Conservation (phyloP, 768 basidiomycete species). For the Mycena sanguinolenta region DNA sequence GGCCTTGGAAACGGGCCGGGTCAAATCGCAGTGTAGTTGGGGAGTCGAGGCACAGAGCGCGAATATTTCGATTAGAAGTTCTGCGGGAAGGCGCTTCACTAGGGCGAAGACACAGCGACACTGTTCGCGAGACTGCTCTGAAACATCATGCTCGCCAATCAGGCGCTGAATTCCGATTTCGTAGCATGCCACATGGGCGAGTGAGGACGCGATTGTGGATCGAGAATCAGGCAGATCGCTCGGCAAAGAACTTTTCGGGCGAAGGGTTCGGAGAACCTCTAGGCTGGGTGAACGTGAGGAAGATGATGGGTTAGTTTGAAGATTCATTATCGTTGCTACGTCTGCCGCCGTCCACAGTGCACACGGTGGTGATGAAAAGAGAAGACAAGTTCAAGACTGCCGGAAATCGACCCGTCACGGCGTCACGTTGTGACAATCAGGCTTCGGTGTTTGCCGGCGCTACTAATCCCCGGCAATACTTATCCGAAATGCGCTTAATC, state of each 20-base stretch:
- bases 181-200: neutral
- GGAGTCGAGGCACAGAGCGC: neutral
- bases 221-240: neutral
- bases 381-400: too few species aligned
- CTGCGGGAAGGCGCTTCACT: neutral
- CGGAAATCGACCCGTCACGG: too few species aligned
- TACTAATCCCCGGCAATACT: too few species aligned
- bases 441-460: too few species aligned
- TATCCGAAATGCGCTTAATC: too few species aligned
- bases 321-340: too few species aligned
- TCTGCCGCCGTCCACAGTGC: too few species aligned
- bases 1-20: neutral
- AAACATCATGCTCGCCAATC: neutral
- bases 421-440: too few species aligned
- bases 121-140: neutral
- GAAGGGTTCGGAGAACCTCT: neutral
- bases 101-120: neutral
- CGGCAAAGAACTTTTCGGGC: neutral
- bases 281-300: neutral
- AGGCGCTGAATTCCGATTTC: neutral
- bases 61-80: neutral
- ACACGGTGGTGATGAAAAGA: too few species aligned
- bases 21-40: neutral
- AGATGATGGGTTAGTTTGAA: neutral
- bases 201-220: neutral